These are phyloP conservation scores for Conticribra weissflogii DNA, from an alignment of 108 stramenopile species.

Conservation along the genomic window DNA sequence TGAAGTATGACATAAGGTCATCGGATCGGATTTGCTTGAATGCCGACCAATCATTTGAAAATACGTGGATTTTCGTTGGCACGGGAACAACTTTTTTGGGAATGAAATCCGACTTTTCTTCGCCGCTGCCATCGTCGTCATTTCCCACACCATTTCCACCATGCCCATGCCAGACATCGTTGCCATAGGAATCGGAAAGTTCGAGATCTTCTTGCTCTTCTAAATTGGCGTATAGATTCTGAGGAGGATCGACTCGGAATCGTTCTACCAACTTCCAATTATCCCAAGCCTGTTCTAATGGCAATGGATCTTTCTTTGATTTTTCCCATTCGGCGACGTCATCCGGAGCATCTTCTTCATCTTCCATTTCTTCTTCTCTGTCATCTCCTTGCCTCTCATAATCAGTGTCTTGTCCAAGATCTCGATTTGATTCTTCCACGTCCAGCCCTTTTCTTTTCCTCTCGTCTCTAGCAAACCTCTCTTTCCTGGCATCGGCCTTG, in stretches of 20 bases:
- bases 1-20: constrained; percentile 64
- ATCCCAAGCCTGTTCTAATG: constrained; percentile 79
- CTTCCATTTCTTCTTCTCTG: constrained; percentile 40
- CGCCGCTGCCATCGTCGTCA: constrained; percentile 20
- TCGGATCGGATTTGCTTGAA: constrained; percentile 88
- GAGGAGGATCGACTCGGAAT: constrained; percentile 67
- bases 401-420: constrained; percentile 11
- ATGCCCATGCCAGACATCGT: constrained; percentile 27
- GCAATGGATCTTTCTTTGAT: constrained; percentile 53
- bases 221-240: constrained; percentile 21
- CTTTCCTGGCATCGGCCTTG: constrained; percentile 69
- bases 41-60: constrained; percentile 80
- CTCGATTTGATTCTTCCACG: constrained; percentile 21
- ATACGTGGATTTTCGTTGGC: constrained; percentile 79
- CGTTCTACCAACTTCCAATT: constrained; percentile 70
- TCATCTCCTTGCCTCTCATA: constrained; percentile 24
- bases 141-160: constrained; percentile 10
- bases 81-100: constrained; percentile 26
- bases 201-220: neutral
- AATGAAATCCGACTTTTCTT: constrained; percentile 34
- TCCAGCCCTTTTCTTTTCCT: constrained; percentile 29
- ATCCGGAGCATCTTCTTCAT: constrained; percentile 44
- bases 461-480: constrained; percentile 58
- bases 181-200: constrained; percentile 18
- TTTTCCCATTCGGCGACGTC: constrained; percentile 49